Base-by-base conservation (phyloP, 2,329 filamentous ascomycete genomes). In the Diplocarpon mali region DNA sequence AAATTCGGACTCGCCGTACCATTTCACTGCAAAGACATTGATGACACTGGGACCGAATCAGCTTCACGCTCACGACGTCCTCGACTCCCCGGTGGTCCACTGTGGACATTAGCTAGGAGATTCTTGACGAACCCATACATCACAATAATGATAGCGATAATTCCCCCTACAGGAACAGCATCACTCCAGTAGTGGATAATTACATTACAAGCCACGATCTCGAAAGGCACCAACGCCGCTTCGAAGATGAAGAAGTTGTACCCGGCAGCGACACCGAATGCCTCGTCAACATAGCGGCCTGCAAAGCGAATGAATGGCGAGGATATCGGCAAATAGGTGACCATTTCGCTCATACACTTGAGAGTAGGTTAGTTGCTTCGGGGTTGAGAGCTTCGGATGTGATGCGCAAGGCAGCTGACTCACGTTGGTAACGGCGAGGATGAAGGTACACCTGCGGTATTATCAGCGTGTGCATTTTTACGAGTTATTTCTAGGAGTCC, bases 281-380 rank as follows among this genome's bases (percentile, higher is more conserved):
- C 80, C 52, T 85, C 80, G 53, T 87, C 83, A 27, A 87, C 81
- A 53, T 78, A 87, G 38, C 80, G 74, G 12, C 82, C 81, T 3
- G 83, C 83, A 56, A 88, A 85, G 20, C 80, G 78, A 58, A 88
- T 83, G 61, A 89, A 88, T 0, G 83, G 82, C 34, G 81, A 85
- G 0, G 81, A 85, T 43, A 88, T 83, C 7, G 84, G 83, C 2
- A 85, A 67, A 52, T 83, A 85, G 0, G 80, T 83, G 7, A 85
- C 82, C 81, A 87, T 85, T 60, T 87, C 83, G 11, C 80, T 79
- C 66, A 84, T 56, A 29, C 69, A 48, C 45, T 48, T 40, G 20
- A 20, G 7, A 17, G n/a, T 36, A 11, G 13, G 12, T 45, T 35
- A 35, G 27, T 36, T 24, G 37, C 43, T 41, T 35, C 16, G 14